Evolutionary conservation across 2,329 filamentous ascomycete genomes (phyloP), one percentile per base, ranked within the genome.

Genomic region (Chalaropsis ovoidea): DNA sequence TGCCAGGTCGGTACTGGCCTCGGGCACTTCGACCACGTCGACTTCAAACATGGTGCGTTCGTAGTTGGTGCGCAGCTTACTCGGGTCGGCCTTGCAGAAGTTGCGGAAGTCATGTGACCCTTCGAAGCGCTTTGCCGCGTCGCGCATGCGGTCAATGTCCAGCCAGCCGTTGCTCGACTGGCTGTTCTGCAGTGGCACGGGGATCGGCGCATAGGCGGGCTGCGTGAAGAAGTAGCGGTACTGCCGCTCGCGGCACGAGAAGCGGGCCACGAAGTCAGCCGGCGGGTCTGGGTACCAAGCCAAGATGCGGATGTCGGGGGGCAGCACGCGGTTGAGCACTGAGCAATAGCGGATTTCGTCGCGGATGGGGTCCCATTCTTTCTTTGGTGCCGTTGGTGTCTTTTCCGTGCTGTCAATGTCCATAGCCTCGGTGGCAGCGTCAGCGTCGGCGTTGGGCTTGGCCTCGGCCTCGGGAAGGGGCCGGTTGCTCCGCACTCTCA

Each of bases 201-300:
- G 63, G n/a, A 68, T 65, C 0, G 90, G 90, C 1, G 84, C 78
- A 72, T 90, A 96, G 1, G 88, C 89, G 0, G 94, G 94, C 73
- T 96, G 90, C 0, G 94, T 97, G 78, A 99, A 99, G 79, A 96
- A 97, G 76, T 99, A 99, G 67, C 90, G 86, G 77, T 99, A 99
- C 70, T 89, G 87, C 24, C 94, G 83, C 76, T 96, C 91, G 68
- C 87, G 85, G 76, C 94, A 99, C 64, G 89, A 91, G 80, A 96
- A 96, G 49, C 94, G 86, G 3, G 94, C 94, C 42, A 89, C 91
- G 75, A 99, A 99, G 68, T 83, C 83, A 8, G 82, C 76, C 0
- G 92, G 90, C 17, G 88, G 89, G 39, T 84, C 80, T 0, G 93
- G 90, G 73, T 92, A 96, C 94, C 94, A 99, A 2, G 94, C 94